phyloP scores from a whole-genome alignment of 805 yeast species.

The Cyberlindnera suaveolens region DNA sequence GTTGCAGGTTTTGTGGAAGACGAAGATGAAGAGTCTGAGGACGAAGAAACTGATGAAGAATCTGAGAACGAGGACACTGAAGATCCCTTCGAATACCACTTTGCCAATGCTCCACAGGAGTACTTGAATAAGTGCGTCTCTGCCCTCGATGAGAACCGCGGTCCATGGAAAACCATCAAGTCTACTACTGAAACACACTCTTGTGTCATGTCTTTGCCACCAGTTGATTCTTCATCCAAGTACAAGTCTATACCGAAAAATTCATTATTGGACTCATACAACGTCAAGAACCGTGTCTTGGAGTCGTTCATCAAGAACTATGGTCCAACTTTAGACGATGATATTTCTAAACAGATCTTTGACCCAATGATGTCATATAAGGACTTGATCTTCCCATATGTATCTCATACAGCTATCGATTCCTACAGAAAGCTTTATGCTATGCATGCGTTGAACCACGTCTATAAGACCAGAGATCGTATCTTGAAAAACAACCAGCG shows the following conservation, averaged over 20 bases:
- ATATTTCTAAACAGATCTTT: conserved; percentile 46
- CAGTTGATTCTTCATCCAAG: conserved; percentile 11
- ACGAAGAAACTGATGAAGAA: conserved; percentile 25
- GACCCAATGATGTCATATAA: conserved; percentile 67
- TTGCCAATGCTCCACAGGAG: conserved; percentile 39
- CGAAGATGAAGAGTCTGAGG: conserved; percentile 17
- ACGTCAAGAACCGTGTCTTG: conserved; percentile 40
- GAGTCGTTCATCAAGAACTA: conserved; percentile 20
- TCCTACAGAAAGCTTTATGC: conserved; percentile 57
- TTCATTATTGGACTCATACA: conserved; percentile 28
- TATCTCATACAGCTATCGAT: conserved; percentile 40
- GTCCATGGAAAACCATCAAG: conserved; percentile 24
- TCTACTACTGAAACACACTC: conserved; percentile 14
- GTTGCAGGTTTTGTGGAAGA: conserved; percentile 18
- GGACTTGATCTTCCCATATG: conserved; percentile 60
- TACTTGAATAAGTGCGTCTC: conserved; percentile 32
- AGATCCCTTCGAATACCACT: conserved; percentile 80
- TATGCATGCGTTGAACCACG: conserved; percentile 75
- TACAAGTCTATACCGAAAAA: conserved; percentile 17
- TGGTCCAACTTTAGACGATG: conserved; percentile 26
- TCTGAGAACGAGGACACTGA: conserved; percentile 32
- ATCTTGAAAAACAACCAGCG: conserved; percentile 70
- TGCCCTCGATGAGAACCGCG: conserved; percentile 22
- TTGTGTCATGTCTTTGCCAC: conserved; percentile 22
- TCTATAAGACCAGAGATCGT: conserved; percentile 82